These are phyloP conservation scores for Clohesyomyces aquaticus DNA, from an alignment of 495 filamentous ascomycete species.

Conservation along the genomic window DNA sequence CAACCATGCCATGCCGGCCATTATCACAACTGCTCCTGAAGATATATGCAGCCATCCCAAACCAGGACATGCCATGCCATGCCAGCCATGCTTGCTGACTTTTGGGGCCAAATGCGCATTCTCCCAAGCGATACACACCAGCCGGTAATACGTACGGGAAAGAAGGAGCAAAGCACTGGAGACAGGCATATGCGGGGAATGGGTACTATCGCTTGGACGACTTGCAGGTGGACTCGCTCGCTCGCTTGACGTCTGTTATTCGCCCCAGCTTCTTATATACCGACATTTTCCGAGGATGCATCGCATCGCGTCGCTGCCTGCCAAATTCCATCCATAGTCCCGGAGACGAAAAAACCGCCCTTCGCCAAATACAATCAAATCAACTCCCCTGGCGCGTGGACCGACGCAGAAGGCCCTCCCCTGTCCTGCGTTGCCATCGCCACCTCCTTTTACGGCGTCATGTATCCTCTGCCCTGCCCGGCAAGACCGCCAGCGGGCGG, in stretches of 20 bases:
- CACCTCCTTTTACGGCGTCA: constrained; percentile 17
- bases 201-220: no score
- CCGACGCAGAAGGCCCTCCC: no score
- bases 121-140: constrained; percentile 11
- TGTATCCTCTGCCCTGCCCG: constrained; percentile 9
- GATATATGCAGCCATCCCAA: no score
- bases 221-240: no score
- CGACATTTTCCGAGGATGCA: not conserved
- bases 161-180: no score
- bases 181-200: no score
- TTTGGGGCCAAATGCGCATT: not conserved
- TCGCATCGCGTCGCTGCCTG: not conserved
- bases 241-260: not conserved
- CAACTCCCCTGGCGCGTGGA: no score
- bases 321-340: constrained; percentile 10
- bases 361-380: not conserved
- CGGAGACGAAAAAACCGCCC: constrained; percentile 18
- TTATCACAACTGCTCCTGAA: not conserved
- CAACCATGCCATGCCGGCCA: no score
- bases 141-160: no score
- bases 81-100: no score
- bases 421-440: no score
- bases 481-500: constrained; percentile 5
- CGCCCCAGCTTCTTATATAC: not conserved
- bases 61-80: no score